Evolutionary conservation across 495 filamentous ascomycete genomes (phyloP).

Genomic region (Aspergillus affinis): DNA sequence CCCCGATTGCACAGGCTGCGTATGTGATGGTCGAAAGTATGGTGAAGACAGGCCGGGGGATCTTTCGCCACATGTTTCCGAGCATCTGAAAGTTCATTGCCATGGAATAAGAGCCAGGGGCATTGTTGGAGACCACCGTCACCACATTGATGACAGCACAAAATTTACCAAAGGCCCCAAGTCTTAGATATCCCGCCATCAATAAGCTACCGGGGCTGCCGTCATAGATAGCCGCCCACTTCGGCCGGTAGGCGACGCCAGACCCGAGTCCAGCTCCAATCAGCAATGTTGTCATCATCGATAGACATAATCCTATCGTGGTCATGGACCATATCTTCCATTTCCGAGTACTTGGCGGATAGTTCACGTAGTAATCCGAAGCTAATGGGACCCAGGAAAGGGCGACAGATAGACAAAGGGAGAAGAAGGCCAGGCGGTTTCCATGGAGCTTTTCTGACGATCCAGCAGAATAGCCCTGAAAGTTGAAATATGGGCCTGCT

Average conservation of each 20-base stretch:
- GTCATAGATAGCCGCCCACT: conserved; percentile 55
- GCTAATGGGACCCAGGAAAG: conserved; percentile 54
- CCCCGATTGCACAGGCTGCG: conserved; percentile 49
- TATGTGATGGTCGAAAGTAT: conserved; percentile 42
- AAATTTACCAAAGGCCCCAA: conserved; percentile 69
- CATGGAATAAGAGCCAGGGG: conserved; percentile 70
- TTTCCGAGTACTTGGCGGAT: conserved; percentile 48
- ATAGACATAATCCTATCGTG: conserved; percentile 45
- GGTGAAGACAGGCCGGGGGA: conserved; percentile 70
- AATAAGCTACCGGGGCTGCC: conserved; percentile 64
- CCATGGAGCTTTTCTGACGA: conserved; percentile 46
- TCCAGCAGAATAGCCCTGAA: conserved; percentile 39
- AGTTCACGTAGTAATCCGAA: conserved; percentile 60
- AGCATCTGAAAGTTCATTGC: conserved; percentile 74
- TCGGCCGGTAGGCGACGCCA: conserved; percentile 50
- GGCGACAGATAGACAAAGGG: conserved; percentile 54
- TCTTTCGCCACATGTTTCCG: conserved; percentile 55
- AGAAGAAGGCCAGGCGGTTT: conserved; percentile 65
- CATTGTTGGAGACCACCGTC: conserved; percentile 67
- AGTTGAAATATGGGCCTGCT: conserved; percentile 66
- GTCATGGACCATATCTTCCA: conserved; percentile 50
- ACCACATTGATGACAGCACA: conserved; percentile 67
- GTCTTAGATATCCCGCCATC: conserved; percentile 58
- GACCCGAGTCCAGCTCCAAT: conserved; percentile 72
- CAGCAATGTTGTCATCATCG: conserved; percentile 58